Evolutionary conservation across 2,329 filamentous ascomycete genomes (phyloP).

Genomic region (Monosporascus sp.): DNA sequence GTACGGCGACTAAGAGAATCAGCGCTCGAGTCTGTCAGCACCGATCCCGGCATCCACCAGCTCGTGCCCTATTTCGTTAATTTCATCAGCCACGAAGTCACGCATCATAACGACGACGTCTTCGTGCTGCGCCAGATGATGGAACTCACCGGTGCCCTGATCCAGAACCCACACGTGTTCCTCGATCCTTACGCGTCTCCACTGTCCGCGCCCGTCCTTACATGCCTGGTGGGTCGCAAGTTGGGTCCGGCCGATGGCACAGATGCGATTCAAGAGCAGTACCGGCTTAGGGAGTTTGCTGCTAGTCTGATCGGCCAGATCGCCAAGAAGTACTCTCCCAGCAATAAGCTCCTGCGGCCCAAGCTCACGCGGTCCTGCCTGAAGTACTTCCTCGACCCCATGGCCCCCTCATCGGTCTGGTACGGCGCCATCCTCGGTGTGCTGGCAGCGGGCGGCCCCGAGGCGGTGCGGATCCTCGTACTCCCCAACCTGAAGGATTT

Average conservation of each 20-base stretch:
- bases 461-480: conserved; percentile 51
- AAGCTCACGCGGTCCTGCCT: conserved; percentile 90
- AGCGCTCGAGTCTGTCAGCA: conserved; percentile 76
- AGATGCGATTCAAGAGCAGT: conserved; percentile 57
- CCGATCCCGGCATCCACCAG: conserved; percentile 91
- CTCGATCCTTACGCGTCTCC: conserved; percentile 55
- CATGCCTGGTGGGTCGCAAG: conserved; percentile 80
- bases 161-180: conserved; percentile 77
- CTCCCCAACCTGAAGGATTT: conserved; percentile 51
- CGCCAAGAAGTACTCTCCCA: conserved; percentile 72
- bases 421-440: conserved; percentile 85
- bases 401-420: conserved; percentile 75
- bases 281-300: conserved; percentile 76
- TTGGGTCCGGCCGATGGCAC: conserved; percentile 55
- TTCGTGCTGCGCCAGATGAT: conserved; percentile 90
- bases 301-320: conserved; percentile 77
- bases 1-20: conserved; percentile 69
- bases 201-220: conserved; percentile 82
- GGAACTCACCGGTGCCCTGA: conserved; percentile 77
- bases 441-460: conserved; percentile 65
- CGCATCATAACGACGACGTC: conserved; percentile 83
- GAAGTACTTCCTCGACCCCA: conserved; percentile 84
- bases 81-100: conserved; percentile 93
- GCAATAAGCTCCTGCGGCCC: conserved; percentile 76
- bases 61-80: conserved; percentile 94